Evolutionary conservation across 805 yeast genomes (phyloP).

Genomic region (Myxozyma mucilagina): DNA sequence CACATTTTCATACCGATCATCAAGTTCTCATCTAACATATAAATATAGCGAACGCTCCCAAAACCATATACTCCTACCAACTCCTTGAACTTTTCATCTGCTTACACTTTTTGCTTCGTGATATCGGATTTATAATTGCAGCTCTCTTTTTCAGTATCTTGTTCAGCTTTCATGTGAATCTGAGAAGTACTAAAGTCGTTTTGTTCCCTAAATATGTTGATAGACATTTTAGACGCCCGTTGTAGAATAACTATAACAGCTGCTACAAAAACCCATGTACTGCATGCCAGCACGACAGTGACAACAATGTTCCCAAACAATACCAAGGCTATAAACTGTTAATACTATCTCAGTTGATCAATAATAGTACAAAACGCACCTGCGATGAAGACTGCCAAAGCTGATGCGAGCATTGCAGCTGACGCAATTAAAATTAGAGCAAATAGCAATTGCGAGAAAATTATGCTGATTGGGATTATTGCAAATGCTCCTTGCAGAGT

Average conservation of each 20-base stretch:
- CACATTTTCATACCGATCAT: no score
- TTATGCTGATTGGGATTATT: constrained; percentile 6
- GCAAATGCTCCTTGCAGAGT: constrained; percentile 21
- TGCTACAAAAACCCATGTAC: constrained; percentile 18
- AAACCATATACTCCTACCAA: no score
- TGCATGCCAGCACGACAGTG: constrained; percentile 1
- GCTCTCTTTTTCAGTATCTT: not conserved
- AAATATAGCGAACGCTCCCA: no score
- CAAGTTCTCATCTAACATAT: no score
- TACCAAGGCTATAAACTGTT: not conserved
- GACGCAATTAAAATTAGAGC: not conserved
- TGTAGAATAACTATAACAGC: not conserved
- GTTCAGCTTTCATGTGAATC: not conserved
- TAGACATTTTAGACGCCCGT: not conserved
- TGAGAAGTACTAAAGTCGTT: not conserved
- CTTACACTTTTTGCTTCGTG: no score
- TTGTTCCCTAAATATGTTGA: not conserved
- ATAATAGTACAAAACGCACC: not conserved
- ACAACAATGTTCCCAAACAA: constrained; percentile 1
- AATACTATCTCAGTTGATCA: not conserved
- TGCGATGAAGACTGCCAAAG: not conserved
- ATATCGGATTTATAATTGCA: no score
- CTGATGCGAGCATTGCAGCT: not conserved
- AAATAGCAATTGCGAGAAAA: not conserved
- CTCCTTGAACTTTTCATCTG: no score